phyloP scores from a whole-genome alignment of 2,329 filamentous ascomycete genomes.

The Fusarium redolens region DNA sequence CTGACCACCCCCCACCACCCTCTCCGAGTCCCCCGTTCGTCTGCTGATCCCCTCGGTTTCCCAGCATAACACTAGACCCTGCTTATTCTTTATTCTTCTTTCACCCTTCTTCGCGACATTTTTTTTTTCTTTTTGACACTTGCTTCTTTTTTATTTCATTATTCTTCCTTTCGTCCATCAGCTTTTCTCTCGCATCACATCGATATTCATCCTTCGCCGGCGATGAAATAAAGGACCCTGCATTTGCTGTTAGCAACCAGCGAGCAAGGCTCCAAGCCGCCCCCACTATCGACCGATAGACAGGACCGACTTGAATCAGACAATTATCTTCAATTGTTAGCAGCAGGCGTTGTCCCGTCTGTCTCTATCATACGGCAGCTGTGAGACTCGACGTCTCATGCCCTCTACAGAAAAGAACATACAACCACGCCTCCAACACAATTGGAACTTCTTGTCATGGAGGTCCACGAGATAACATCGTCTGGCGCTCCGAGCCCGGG shows the following conservation, averaged over 20 bases:
- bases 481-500: constrained; percentile 44
- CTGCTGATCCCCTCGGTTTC: constrained; percentile 42
- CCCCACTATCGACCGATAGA: constrained; percentile 29
- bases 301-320: constrained; percentile 12
- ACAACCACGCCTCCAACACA: not conserved
- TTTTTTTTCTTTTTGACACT: constrained; percentile 1
- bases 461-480: constrained; percentile 39
- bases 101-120: constrained; percentile 22
- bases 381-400: not conserved
- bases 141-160: constrained; percentile 15
- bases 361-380: not conserved
- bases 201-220: constrained; percentile 17
- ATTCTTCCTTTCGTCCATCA: constrained; percentile 1
- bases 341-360: not conserved
- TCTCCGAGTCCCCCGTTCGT: constrained; percentile 34
- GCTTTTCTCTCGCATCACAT: not conserved
- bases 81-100: constrained; percentile 4
- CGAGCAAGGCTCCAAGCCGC: constrained; percentile 26
- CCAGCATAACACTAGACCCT: constrained; percentile 25
- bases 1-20: constrained; percentile 41
- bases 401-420: not conserved
- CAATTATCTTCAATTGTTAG: constrained; percentile 10
- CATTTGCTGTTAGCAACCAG: constrained; percentile 26
- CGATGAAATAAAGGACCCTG: constrained; percentile 42
- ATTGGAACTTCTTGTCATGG: constrained; percentile 32